These are phyloP conservation scores for Aspergillus taichungensis DNA, from an alignment of 495 filamentous ascomycete species.

Conservation along the genomic window DNA sequence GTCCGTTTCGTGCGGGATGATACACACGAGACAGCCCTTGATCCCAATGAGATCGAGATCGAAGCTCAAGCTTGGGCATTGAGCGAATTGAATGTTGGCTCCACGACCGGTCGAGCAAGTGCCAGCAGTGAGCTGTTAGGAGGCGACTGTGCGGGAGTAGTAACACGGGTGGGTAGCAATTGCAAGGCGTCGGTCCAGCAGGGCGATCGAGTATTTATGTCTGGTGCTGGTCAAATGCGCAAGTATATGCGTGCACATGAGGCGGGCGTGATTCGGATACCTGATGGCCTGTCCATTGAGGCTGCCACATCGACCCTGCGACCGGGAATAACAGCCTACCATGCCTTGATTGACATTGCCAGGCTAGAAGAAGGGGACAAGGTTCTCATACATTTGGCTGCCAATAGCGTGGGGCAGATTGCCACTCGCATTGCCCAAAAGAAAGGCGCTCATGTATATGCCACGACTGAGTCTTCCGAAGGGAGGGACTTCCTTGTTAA, in stretches of 20 bases:
- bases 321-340: constrained; percentile 13
- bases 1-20: not conserved
- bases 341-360: constrained; percentile 14
- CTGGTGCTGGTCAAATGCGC: not conserved
- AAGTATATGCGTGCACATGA: not conserved
- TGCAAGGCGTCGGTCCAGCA: not conserved
- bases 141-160: constrained; percentile 25
- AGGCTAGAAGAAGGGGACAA: constrained; percentile 13
- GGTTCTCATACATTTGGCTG: constrained; percentile 21
- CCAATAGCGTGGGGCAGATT: constrained; percentile 40
- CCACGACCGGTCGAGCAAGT: constrained; percentile 5
- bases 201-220: constrained; percentile 15
- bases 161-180: constrained; percentile 19
- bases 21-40: not conserved
- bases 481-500: constrained; percentile 2
- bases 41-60: constrained; percentile 5
- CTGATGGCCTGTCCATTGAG: constrained; percentile 7
- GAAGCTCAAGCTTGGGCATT: not conserved
- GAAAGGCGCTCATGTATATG: constrained; percentile 45
- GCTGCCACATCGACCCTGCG: constrained; percentile 8
- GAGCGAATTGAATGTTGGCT: not conserved
- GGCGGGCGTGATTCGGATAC: not conserved
- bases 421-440: constrained; percentile 44
- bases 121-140: constrained; percentile 8
- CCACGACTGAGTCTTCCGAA: constrained; percentile 31